phyloP scores from a whole-genome alignment of 805 yeast species.

The Pichia cabralensis region DNA sequence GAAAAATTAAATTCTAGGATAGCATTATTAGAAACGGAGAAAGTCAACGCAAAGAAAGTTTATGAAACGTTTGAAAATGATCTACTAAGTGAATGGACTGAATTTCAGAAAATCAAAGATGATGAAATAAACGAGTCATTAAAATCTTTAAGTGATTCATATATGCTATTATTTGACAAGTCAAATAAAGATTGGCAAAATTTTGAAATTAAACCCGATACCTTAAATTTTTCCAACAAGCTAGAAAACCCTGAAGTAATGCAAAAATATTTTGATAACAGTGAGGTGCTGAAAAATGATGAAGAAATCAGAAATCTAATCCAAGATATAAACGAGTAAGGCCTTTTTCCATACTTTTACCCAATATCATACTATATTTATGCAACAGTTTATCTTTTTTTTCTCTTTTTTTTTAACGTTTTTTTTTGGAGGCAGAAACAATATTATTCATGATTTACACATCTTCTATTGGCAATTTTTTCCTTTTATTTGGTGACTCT shows the following conservation, averaged over 20 bases:
- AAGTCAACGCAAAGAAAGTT: slow-evolving; percentile 31
- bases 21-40: slow-evolving; percentile 35
- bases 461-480: too few species aligned
- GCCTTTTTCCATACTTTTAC: too few species aligned
- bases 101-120: slow-evolving; percentile 75
- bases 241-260: too few species aligned
- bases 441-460: too few species aligned
- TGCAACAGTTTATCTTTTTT: too few species aligned
- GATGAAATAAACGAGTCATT: slow-evolving; percentile 66
- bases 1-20: slow-evolving; percentile 32
- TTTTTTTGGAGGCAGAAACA: too few species aligned
- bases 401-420: neutral
- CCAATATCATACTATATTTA: too few species aligned
- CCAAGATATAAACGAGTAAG: neutral
- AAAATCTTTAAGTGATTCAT: slow-evolving; percentile 62
- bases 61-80: slow-evolving; percentile 37
- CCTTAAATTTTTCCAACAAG: too few species aligned
- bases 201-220: slow-evolving; percentile 14
- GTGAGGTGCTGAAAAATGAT: slow-evolving; percentile 22
- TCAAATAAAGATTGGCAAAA: slow-evolving; percentile 64
- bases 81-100: slow-evolving; percentile 40
- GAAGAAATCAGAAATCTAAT: slow-evolving; percentile 15
- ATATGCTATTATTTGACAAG: slow-evolving; percentile 61
- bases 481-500: too few species aligned
- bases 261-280: slow-evolving; percentile 15